phyloP scores from a whole-genome alignment of 495 filamentous ascomycete genomes.

The Aspergillus steynii region DNA sequence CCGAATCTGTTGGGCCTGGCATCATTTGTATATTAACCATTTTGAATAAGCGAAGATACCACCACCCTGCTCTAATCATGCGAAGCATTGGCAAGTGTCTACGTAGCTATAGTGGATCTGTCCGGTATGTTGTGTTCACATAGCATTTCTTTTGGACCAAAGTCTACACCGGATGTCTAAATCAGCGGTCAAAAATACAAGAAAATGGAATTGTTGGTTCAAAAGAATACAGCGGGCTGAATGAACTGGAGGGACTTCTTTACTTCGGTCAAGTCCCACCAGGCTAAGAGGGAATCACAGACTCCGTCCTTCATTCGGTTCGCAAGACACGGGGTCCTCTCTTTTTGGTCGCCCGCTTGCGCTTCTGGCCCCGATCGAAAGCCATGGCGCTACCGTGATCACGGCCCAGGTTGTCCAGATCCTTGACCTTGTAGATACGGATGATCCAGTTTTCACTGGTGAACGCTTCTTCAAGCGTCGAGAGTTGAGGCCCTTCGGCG shows the following conservation, averaged over 20 bases:
- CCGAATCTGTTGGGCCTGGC: background rate
- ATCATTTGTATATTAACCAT: conserved; percentile 7
- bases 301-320: conserved; percentile 62
- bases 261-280: background rate
- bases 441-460: conserved; percentile 99
- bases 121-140: background rate
- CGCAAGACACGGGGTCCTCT: conserved; percentile 79
- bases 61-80: background rate
- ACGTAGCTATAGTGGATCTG: background rate
- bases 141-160: conserved; percentile 9
- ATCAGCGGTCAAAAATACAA: conserved; percentile 13
- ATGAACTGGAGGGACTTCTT: background rate
- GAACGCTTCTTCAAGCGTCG: conserved; percentile 92
- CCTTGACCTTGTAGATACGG: conserved; percentile 99
- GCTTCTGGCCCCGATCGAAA: conserved; percentile 93
- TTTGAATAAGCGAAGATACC: conserved; percentile 9
- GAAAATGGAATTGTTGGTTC: conserved; percentile 15
- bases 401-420: conserved; percentile 91
- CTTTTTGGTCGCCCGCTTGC: conserved; percentile 81
- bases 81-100: background rate
- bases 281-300: background rate
- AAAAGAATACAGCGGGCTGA: background rate
- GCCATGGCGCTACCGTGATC: conserved; percentile 81
- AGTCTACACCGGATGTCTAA: conserved; percentile 8
- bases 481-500: conserved; percentile 80